Percentiles rank a stretch among this genome's conserved stretches.
Conservation (phyloP, 1,284 basidiomycete genomes). For the Nidula niveotomentosa region DNA sequence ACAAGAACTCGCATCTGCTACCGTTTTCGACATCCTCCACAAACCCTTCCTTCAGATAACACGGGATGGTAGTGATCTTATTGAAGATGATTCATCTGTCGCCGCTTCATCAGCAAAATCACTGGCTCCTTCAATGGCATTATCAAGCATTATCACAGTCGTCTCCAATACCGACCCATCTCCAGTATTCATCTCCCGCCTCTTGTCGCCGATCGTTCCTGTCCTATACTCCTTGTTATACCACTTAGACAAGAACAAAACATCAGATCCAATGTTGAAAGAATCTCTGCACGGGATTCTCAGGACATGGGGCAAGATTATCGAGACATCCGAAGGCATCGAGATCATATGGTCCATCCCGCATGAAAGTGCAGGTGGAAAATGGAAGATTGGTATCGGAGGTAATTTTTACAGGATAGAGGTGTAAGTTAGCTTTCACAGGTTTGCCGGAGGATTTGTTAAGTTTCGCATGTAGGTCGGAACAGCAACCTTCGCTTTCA, state of each 20-base stretch:
- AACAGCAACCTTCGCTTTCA: slow-evolving; percentile 27
- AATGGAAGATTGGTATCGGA: slow-evolving; percentile 56
- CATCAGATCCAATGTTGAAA: slow-evolving; percentile 60
- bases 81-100: too few relatives aligned
- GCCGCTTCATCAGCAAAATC: too few relatives aligned
- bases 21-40: slow-evolving; percentile 45
- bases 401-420: slow-evolving; percentile 45
- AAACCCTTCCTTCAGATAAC: slow-evolving; percentile 18
- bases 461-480: slow-evolving; percentile 14
- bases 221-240: slow-evolving; percentile 66
- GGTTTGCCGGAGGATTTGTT: not conserved
- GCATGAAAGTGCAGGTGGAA: slow-evolving; percentile 42
- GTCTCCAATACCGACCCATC: slow-evolving; percentile 79
- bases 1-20: slow-evolving; percentile 31
- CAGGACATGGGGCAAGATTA: slow-evolving; percentile 73
- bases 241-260: slow-evolving; percentile 50
- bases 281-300: slow-evolving; percentile 62
- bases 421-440: slow-evolving; percentile 29
- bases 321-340: slow-evolving; percentile 50
- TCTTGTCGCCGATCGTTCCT: slow-evolving; percentile 70
- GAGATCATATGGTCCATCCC: slow-evolving; percentile 63
- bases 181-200: slow-evolving; percentile 57
- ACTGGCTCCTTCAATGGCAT: slow-evolving; percentile 32
- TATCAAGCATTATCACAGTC: slow-evolving; percentile 52
- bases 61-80: not conserved